A percentile compares a stretch with the other conserved stretches of the same genome.
These are phyloP conservation scores for Sarocladium brachiariae DNA, from an alignment of 2,329 filamentous ascomycete genomes.

Conservation along the genomic window DNA sequence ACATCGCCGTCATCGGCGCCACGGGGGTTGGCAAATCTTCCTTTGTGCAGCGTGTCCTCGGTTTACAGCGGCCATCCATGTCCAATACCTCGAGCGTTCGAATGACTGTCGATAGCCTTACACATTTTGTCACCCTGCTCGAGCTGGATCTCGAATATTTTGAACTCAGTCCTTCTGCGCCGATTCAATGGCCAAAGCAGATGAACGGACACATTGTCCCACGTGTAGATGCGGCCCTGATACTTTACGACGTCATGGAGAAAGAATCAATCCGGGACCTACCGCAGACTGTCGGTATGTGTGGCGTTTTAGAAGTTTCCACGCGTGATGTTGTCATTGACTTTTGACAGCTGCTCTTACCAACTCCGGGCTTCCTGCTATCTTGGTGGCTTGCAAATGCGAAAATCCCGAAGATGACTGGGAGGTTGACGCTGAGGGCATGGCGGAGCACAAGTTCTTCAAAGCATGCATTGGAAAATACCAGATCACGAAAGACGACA, in stretches of 20 bases:
- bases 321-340: background rate
- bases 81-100: conserved; percentile 49
- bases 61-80: conserved; percentile 45
- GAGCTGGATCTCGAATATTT: conserved; percentile 62
- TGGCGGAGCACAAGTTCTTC: conserved; percentile 56
- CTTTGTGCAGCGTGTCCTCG: conserved; percentile 58
- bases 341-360: conserved; percentile 63
- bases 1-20: conserved; percentile 61
- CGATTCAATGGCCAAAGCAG: conserved; percentile 61
- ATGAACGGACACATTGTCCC: conserved; percentile 66
- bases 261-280: conserved; percentile 67
- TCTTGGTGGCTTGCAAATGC: conserved; percentile 86
- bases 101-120: conserved; percentile 50
- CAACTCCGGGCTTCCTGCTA: conserved; percentile 65
- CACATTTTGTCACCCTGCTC: conserved; percentile 53
- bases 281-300: conserved; percentile 72
- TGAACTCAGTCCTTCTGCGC: conserved; percentile 48
- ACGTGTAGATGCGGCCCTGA: conserved; percentile 72
- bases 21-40: conserved; percentile 61
- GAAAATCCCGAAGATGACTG: conserved; percentile 66
- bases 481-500: conserved; percentile 62
- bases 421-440: conserved; percentile 61
- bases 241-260: conserved; percentile 83
- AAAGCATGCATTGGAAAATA: conserved; percentile 65
- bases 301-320: background rate